Conservation (phyloP, 73 alveolate genomes). For the Uronychia binucleata region DNA sequence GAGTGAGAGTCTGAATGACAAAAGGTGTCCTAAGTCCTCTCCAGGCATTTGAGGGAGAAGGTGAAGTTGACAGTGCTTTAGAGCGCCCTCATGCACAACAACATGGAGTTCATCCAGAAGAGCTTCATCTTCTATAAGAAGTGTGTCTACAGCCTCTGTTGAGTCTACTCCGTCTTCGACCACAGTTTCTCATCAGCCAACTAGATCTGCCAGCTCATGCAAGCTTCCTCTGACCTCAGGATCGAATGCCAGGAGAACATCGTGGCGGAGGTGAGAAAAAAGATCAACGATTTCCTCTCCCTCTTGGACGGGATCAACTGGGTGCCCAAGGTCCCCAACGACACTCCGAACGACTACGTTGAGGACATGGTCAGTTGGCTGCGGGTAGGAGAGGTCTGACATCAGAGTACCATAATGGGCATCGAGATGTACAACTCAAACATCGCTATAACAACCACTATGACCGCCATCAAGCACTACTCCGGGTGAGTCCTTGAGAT, state of each 20-base stretch:
- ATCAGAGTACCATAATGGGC: neutral
- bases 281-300: conserved; percentile 22
- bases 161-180: conserved; percentile 12
- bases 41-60: conserved; percentile 18
- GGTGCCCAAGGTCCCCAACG: conserved; percentile 26
- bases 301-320: conserved; percentile 33
- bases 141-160: conserved; percentile 1
- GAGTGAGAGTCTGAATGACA: neutral
- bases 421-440: neutral
- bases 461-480: neutral
- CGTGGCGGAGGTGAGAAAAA: conserved; percentile 20
- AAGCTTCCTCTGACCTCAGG: too few relatives aligned
- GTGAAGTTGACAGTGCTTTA: conserved; percentile 18
- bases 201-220: conserved; percentile 7
- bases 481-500: neutral
- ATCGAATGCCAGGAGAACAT: conserved; percentile 29
- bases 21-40: conserved; percentile 2
- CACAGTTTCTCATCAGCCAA: conserved; percentile 10
- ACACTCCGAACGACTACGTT: conserved; percentile 19
- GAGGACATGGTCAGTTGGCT: conserved; percentile 25
- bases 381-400: neutral
- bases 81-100: conserved; percentile 26
- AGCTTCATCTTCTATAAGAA: conserved; percentile 19
- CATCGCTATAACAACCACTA: neutral
- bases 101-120: conserved; percentile 20